Evolutionary conservation across 2,329 filamentous ascomycete species (phyloP), one percentile per base, ranked within the genome.

Genomic region (Colletotrichum lini): DNA sequence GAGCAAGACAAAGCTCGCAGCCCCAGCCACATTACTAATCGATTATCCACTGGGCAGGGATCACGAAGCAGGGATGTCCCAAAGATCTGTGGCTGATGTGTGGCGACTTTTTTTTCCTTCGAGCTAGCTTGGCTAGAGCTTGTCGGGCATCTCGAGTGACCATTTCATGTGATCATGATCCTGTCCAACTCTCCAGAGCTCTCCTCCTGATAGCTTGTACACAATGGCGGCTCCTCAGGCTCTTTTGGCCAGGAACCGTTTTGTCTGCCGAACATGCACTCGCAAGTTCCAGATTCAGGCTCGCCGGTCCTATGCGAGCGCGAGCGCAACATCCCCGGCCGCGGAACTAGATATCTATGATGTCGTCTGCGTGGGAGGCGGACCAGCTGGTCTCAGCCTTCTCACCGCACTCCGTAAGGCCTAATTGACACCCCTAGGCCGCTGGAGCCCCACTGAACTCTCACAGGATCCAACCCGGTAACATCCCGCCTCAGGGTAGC

Each of bases 291-390:
- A 78, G 64, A 76, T 75, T 49, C 82, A 82, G 70, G 73, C 78
- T 35, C 79, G 79, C n/a, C 62, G 67, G n/a, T 60, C 65, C 8
- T 74, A 52, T 38, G 71, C 73, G 40, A 74, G 53, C 18, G 38
- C 64, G 64, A 64, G 53, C 62, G 21, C 64, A 59, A n/a, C 58
- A 42, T 72, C 69, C 16, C 59, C 69, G 16, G 53, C 58, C 10
- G 47, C 70, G 79, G 85, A 70, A 75, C 81, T 49, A 13, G 93
- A 97, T 74, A 91, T 98, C 77, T 98, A 96, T 84, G 95, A 98
- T 88, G 93, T 98, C 42, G 94, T 98, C 73, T 96, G 94, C 77
- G 93, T 98, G 65, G 95, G 95, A 72, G 95, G 95, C 73, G 95
- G 95, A 6, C 95, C 95, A 30, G 95, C 95, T 54, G 96, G 96